Conservation (phyloP, 1,284 basidiomycete species). For the Malassezia sp. region DNA sequence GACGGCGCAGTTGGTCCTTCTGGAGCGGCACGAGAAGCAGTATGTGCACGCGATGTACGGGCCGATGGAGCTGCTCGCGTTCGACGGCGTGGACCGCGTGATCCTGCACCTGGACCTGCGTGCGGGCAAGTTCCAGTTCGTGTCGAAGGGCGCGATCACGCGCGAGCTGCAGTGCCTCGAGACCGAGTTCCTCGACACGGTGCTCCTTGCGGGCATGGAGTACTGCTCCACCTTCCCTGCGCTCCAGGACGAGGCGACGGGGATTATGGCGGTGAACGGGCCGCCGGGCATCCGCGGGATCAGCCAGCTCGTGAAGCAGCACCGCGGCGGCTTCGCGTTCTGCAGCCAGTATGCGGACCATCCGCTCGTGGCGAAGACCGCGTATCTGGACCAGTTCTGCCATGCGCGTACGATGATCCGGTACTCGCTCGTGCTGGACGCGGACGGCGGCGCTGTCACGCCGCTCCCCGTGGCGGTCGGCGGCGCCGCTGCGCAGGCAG, state of each 20-base stretch:
- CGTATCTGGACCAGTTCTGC: conserved; percentile 77
- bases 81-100: conserved; percentile 72
- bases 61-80: conserved; percentile 77
- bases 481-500: conserved; percentile 49
- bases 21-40: conserved; percentile 79
- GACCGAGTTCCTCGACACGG: conserved; percentile 89
- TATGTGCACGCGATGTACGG: conserved; percentile 93
- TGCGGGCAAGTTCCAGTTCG: conserved; percentile 58
- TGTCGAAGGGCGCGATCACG: conserved; percentile 68
- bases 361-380: conserved; percentile 61
- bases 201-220: conserved; percentile 81
- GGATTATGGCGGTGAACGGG: conserved; percentile 19
- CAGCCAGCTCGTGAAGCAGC: conserved; percentile 48
- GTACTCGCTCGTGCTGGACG: conserved; percentile 77
- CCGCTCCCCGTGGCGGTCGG: conserved; percentile 67
- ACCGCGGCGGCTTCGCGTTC: conserved; percentile 33
- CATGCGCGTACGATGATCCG: conserved; percentile 84
- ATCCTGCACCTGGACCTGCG: conserved; percentile 62
- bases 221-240: conserved; percentile 70
- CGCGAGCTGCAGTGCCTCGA: conserved; percentile 64
- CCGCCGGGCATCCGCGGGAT: conserved; percentile 37
- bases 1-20: conserved; percentile 87
- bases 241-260: conserved; percentile 52
- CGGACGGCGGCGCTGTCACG: conserved; percentile 69
- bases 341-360: conserved; percentile 47